Conservation (phyloP, 345 rosid genomes). For the Gossypium herbaceum region DNA sequence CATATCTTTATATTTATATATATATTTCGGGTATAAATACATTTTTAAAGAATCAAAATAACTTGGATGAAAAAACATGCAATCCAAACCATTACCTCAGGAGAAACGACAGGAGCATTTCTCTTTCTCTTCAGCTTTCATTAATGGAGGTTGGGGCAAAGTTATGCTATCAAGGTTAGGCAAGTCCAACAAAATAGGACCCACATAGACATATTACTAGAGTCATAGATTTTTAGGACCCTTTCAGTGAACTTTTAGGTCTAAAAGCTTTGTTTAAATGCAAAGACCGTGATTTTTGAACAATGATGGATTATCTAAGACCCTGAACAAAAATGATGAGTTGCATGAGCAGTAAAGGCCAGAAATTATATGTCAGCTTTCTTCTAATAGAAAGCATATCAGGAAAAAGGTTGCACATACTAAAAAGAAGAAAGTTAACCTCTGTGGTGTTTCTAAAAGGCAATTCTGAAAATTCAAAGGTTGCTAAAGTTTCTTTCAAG, state of each 20-base stretch:
- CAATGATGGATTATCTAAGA: not conserved
- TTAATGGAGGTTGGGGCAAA: slow-evolving; percentile 34
- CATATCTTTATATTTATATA: too few relatives aligned
- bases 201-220: slow-evolving; percentile 19
- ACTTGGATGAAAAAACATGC: too few relatives aligned
- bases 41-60: too few relatives aligned
- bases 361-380: slow-evolving; percentile 14
- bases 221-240: slow-evolving; percentile 23
- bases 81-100: slow-evolving; percentile 15
- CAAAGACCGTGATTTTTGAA: slow-evolving; percentile 14
- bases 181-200: slow-evolving; percentile 41
- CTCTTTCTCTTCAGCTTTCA: slow-evolving; percentile 7
- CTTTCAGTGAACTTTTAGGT: slow-evolving; percentile 16
- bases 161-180: slow-evolving; percentile 30
- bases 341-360: slow-evolving; percentile 15
- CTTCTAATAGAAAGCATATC: slow-evolving; percentile 7
- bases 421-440: too few relatives aligned
- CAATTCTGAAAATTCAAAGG: too few relatives aligned
- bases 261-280: slow-evolving; percentile 21
- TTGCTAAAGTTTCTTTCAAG: too few relatives aligned
- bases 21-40: too few relatives aligned
- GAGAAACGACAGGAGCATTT: slow-evolving; percentile 36
- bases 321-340: slow-evolving; percentile 10
- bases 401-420: too few relatives aligned
- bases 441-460: too few relatives aligned